Evolutionary conservation across 805 yeast species (phyloP).

Genomic region (Sugiyamaella americana): DNA sequence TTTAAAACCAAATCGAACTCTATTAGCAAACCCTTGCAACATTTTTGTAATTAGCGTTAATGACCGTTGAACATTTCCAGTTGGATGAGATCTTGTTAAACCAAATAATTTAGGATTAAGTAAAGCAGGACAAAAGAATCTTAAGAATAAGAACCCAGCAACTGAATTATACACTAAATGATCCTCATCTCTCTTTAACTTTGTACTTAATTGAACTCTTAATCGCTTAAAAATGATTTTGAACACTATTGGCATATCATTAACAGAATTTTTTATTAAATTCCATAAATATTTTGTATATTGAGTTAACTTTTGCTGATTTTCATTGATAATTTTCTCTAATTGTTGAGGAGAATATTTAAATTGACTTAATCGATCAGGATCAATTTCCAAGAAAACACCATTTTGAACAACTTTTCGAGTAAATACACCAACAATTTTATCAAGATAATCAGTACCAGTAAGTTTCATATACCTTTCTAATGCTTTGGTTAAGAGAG

Average conservation of each 20-base stretch:
- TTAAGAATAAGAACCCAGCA: constrained; percentile 74
- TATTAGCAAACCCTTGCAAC: constrained; percentile 69
- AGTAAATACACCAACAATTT: constrained; percentile 66
- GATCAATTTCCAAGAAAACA: constrained; percentile 73
- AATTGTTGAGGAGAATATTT: constrained; percentile 26
- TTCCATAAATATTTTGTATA: constrained; percentile 62
- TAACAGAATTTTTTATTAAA: constrained; percentile 55
- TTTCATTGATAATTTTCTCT: constrained; percentile 40
- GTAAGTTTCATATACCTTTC: constrained; percentile 70
- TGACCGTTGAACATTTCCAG: constrained; percentile 67
- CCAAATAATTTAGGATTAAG: constrained; percentile 83
- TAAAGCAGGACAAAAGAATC: constrained; percentile 87
- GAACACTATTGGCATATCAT: constrained; percentile 66
- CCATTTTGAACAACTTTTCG: constrained; percentile 45
- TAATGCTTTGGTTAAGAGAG: constrained; percentile 72
- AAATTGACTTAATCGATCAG: constrained; percentile 29
- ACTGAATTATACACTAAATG: constrained; percentile 57
- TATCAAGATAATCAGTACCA: constrained; percentile 74
- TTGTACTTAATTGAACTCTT: constrained; percentile 49
- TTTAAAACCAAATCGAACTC: constrained; percentile 69
- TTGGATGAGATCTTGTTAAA: constrained; percentile 62
- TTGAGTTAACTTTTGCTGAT: constrained; percentile 43
- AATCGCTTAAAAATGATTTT: constrained; percentile 58
- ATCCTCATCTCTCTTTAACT: constrained; percentile 16
- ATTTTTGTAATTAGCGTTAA: constrained; percentile 72